phyloP scores from a whole-genome alignment of 495 filamentous ascomycete species.

The Penicillium waksmanii region DNA sequence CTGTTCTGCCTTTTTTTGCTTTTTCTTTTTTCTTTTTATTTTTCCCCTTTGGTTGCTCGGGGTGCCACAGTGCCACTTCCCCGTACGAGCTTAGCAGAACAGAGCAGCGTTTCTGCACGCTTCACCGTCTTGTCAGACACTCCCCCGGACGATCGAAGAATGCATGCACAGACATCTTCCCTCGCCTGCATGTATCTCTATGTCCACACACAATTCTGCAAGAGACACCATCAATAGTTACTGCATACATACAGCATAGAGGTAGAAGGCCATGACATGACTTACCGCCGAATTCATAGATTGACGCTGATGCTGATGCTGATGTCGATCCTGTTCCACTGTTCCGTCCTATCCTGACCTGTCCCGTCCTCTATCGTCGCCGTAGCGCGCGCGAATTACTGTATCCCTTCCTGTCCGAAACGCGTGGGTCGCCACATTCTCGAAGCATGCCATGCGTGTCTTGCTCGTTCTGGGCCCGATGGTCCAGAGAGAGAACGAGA shows the following conservation, averaged over 20 bases:
- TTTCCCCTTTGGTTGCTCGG: not conserved
- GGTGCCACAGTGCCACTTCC: not conserved
- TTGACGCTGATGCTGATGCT: too few relatives aligned
- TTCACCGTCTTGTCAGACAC: constrained; percentile 21
- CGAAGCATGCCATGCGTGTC: constrained; percentile 25
- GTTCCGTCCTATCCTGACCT: too few relatives aligned
- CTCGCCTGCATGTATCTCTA: constrained; percentile 1
- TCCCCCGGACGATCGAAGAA: constrained; percentile 18
- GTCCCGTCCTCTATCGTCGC: not conserved
- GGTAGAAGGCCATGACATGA: too few relatives aligned
- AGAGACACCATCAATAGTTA: not conserved
- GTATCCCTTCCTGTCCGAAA: not conserved
- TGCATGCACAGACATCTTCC: constrained; percentile 8
- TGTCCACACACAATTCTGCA: not conserved
- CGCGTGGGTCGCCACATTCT: constrained; percentile 27
- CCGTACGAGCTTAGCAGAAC: not conserved
- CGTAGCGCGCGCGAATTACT: constrained; percentile 7
- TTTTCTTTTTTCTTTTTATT: too few relatives aligned
- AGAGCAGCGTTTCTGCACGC: not conserved
- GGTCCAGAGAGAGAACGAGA: not conserved
- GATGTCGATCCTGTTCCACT: too few relatives aligned
- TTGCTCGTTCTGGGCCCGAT: not conserved
- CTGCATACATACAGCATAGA: too few relatives aligned
- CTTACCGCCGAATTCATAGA: too few relatives aligned
- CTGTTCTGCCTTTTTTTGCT: not conserved